These are phyloP conservation scores for Helianthus tuberosus DNA, from an alignment of 129 eudicot species.

Conservation along the genomic window DNA sequence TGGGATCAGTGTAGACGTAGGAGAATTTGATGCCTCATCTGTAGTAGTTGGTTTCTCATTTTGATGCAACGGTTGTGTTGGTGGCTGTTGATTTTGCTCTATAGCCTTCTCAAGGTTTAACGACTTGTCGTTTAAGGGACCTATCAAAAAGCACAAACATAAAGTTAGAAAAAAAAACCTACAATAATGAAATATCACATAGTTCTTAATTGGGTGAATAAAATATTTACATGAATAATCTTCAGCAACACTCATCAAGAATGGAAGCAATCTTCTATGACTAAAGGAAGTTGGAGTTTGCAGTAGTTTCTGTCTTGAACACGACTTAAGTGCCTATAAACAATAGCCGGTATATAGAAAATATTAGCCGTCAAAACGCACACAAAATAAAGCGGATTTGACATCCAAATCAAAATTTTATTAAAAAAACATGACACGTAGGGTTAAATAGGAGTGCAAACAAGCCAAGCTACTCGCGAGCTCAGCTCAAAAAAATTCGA, in stretches of 20 bases:
- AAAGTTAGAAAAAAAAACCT: not conserved
- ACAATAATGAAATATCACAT: not conserved
- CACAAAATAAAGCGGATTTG: not conserved
- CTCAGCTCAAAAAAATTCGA: too few species aligned
- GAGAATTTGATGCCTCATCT: conserved; percentile 34
- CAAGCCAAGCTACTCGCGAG: too few species aligned
- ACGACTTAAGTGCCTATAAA: conserved; percentile 56
- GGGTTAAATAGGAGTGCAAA: not conserved
- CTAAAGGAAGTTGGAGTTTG: conserved; percentile 59
- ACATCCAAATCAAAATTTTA: not conserved
- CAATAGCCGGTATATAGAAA: not conserved
- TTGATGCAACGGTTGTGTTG: conserved; percentile 10
- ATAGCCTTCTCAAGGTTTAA: conserved; percentile 21
- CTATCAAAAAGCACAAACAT: conserved; percentile 32
- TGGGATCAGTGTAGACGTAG: conserved; percentile 29
- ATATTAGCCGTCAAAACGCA: not conserved
- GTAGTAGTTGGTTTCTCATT: conserved; percentile 14
- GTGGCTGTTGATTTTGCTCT: conserved; percentile 36
- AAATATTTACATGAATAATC: conserved; percentile 39
- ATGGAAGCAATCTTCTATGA: conserved; percentile 79
- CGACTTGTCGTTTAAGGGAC: conserved; percentile 24
- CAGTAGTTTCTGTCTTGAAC: conserved; percentile 54
- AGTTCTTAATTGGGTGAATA: not conserved
- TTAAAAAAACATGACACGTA: not conserved
- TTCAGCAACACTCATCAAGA: conserved; percentile 51